These are phyloP conservation scores for Candida yuanshanica DNA, from an alignment of 805 yeast species.

Conservation along the genomic window DNA sequence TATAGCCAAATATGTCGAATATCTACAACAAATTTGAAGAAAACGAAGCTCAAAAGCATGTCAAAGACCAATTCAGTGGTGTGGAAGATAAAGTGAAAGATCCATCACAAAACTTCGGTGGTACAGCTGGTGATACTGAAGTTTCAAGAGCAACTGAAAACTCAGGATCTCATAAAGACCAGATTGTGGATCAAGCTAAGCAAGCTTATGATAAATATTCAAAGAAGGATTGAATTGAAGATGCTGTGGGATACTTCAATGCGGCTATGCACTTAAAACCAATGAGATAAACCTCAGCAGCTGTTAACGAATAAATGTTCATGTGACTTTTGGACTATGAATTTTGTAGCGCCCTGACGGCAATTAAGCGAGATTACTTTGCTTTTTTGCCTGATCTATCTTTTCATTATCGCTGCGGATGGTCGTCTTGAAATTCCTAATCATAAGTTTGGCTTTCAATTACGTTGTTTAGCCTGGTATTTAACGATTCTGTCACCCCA, in stretches of 20 bases:
- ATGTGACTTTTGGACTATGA: no score
- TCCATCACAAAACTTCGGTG: slow-evolving; percentile 10
- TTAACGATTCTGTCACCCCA: not conserved
- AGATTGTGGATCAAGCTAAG: slow-evolving; percentile 14
- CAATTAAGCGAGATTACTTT: no score
- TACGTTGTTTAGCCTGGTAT: not conserved
- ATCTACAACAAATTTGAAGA: not conserved
- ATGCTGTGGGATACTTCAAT: no score
- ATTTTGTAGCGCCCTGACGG: no score
- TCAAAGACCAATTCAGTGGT: not conserved
- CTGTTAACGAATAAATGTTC: no score
- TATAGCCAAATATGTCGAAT: not conserved
- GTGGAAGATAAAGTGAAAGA: not conserved
- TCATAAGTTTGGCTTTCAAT: no score
- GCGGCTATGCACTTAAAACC: no score
- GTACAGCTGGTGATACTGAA: slow-evolving; percentile 11
- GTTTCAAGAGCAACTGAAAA: slow-evolving; percentile 6
- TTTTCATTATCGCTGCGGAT: no score
- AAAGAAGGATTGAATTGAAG: slow-evolving; percentile 4
- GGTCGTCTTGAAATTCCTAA: no score
- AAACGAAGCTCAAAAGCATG: not conserved
- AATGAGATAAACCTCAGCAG: no score
- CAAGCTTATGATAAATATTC: slow-evolving; percentile 10
- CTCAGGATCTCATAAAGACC: slow-evolving; percentile 4
- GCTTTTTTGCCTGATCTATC: no score